A percentile compares a stretch with the other conserved stretches of the same genome.
These are phyloP conservation scores for Aspergillus brunneoviolaceus DNA, from an alignment of 2,329 filamentous ascomycete species.

Conservation along the genomic window DNA sequence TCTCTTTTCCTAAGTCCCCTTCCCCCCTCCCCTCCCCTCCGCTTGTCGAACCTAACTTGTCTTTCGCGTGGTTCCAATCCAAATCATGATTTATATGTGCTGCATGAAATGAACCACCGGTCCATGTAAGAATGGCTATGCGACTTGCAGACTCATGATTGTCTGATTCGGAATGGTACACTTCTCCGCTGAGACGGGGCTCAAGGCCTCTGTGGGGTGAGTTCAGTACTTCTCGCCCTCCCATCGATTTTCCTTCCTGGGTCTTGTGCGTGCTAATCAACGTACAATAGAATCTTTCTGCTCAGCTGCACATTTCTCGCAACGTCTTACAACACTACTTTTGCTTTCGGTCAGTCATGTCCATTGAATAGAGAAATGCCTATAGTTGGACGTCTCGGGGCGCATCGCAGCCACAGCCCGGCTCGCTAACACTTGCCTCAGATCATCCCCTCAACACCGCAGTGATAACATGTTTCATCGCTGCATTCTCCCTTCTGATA, in stretches of 20 bases:
- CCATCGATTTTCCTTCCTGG: not conserved
- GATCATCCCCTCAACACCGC: constrained; percentile 50
- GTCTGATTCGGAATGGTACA: constrained; percentile 25
- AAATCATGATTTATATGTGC: constrained; percentile 4
- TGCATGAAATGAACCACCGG: constrained; percentile 10
- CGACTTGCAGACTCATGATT: constrained; percentile 10
- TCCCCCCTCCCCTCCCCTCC: constrained; percentile 1
- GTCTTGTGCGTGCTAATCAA: constrained; percentile 20
- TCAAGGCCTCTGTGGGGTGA: constrained; percentile 36
- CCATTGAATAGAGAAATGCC: not conserved
- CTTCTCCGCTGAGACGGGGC: constrained; percentile 31
- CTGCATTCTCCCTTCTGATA: constrained; percentile 40
- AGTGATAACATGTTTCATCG: constrained; percentile 42
- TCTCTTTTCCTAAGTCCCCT: no score
- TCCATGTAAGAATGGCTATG: constrained; percentile 16
- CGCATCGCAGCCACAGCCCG: not conserved
- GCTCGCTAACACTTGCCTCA: constrained; percentile 22
- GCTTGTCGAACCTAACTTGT: constrained; percentile 3
- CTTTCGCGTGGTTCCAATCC: not conserved
- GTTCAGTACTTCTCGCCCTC: constrained; percentile 9
- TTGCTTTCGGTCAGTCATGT: constrained; percentile 38
- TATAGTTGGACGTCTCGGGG: not conserved
- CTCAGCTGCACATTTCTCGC: constrained; percentile 36
- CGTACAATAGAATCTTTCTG: constrained; percentile 29
- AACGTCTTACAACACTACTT: constrained; percentile 38